These are phyloP conservation scores for Pulveroboletus frians DNA, from an alignment of 768 basidiomycete genomes.

Conservation along the genomic window DNA sequence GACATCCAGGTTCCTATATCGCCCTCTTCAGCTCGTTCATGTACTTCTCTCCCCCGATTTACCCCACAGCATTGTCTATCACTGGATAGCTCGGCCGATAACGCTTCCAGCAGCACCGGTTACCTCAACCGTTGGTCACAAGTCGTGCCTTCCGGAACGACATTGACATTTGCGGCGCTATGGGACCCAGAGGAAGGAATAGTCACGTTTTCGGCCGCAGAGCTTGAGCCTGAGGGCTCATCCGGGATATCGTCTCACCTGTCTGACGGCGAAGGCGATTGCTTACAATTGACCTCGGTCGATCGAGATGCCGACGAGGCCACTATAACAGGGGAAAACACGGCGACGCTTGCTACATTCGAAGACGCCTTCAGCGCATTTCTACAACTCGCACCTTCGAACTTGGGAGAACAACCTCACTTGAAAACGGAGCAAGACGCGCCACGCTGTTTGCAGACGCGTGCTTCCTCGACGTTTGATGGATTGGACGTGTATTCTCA, in stretches of 20 bases:
- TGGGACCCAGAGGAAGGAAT: conserved; percentile 57
- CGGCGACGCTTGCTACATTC: conserved; percentile 20
- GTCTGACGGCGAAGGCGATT: conserved; percentile 15
- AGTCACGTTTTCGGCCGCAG: conserved; percentile 50
- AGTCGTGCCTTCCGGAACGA: conserved; percentile 50
- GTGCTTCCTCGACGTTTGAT: conserved; percentile 30
- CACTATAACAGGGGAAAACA: conserved; percentile 15
- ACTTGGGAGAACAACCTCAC: conserved; percentile 19
- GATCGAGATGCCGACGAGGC: conserved; percentile 14
- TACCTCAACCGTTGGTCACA: conserved; percentile 49
- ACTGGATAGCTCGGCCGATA: conserved; percentile 14
- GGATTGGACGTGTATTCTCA: conserved; percentile 29
- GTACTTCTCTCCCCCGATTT: neutral
- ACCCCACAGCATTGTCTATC: conserved; percentile 20
- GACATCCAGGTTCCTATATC: neutral
- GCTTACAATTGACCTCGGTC: conserved; percentile 7
- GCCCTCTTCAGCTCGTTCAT: neutral
- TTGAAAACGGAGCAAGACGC: conserved; percentile 6
- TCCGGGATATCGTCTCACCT: conserved; percentile 4
- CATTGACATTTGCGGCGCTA: conserved; percentile 53
- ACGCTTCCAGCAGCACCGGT: conserved; percentile 6
- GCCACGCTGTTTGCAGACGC: conserved; percentile 12
- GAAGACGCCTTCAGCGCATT: conserved; percentile 30
- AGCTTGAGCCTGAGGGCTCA: conserved; percentile 30
- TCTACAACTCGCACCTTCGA: conserved; percentile 19